These are phyloP conservation scores for Amborella trichopoda DNA, from an alignment of 164 flowering plant genomes.

Conservation along the genomic window DNA sequence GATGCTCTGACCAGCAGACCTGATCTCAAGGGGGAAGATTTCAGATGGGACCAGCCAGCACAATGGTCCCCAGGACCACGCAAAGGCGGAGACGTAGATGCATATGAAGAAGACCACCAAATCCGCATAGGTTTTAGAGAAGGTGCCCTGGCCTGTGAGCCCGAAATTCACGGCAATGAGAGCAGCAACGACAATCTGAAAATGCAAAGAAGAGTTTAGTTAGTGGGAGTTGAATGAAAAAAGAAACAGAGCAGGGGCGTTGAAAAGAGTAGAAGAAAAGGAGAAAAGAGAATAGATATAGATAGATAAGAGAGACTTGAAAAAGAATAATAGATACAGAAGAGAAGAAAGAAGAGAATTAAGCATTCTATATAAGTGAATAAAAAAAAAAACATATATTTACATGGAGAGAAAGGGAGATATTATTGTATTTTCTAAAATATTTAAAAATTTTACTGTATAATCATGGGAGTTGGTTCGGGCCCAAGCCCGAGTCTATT, in stretches of 20 bases:
- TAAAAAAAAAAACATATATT: too few relatives aligned
- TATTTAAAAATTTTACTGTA: too few relatives aligned
- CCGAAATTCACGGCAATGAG: constrained; percentile 1
- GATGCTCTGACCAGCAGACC: constrained; percentile 10
- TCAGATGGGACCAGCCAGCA: constrained; percentile 28
- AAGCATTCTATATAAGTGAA: not conserved
- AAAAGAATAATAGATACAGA: not conserved
- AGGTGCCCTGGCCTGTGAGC: not conserved
- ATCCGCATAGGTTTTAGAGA: not conserved
- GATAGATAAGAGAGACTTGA: not conserved
- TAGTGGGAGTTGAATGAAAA: not conserved
- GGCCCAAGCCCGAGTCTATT: too few relatives aligned
- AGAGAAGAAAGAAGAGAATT: not conserved
- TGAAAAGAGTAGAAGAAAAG: not conserved
- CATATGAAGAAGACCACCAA: not conserved
- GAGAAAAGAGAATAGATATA: not conserved
- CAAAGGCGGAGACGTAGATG: constrained; percentile 2
- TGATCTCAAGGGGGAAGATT: constrained; percentile 42
- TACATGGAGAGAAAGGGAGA: too few relatives aligned
- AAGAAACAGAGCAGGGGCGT: not conserved
- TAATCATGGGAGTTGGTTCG: too few relatives aligned
- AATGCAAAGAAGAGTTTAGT: not conserved
- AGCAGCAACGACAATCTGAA: not conserved
- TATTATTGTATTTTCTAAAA: too few relatives aligned
- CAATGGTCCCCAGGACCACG: constrained; percentile 4